These are phyloP conservation scores for Rosa hybrid DNA, from an alignment of 331 rosid genomes.

Conservation along the genomic window DNA sequence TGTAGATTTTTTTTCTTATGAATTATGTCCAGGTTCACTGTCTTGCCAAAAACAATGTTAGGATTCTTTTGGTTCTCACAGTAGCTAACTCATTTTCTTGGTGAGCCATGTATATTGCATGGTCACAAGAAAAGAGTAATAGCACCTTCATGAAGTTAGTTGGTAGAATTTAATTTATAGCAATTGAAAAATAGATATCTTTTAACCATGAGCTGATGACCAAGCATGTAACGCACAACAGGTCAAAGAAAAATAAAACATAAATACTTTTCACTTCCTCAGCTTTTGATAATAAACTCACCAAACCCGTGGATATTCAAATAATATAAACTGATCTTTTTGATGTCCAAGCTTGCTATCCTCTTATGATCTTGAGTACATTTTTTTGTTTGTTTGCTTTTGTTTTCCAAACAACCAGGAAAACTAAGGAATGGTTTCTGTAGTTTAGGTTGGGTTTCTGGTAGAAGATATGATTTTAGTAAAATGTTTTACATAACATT, in stretches of 20 bases:
- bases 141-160: conserved; percentile 1
- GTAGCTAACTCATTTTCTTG: conserved; percentile 2
- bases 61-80: not conserved
- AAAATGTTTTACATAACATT: not conserved
- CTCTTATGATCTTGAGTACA: not conserved
- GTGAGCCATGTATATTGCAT: not conserved
- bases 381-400: not conserved
- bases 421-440: not conserved
- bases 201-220: not conserved
- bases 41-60: not conserved
- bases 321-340: not conserved
- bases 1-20: not conserved
- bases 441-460: not conserved
- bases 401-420: not conserved
- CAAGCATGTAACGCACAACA: not conserved
- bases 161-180: not conserved
- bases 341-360: not conserved
- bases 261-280: not conserved
- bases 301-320: not conserved
- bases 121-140: not conserved
- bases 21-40: not conserved
- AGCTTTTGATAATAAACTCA: not conserved
- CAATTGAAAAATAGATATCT: not conserved
- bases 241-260: not conserved
- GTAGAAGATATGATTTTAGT: not conserved